A percentile compares a stretch with the other conserved stretches of the same genome.
These are phyloP conservation scores for Neltuma alba DNA, from an alignment of 306 rosid genomes.

Conservation along the genomic window DNA sequence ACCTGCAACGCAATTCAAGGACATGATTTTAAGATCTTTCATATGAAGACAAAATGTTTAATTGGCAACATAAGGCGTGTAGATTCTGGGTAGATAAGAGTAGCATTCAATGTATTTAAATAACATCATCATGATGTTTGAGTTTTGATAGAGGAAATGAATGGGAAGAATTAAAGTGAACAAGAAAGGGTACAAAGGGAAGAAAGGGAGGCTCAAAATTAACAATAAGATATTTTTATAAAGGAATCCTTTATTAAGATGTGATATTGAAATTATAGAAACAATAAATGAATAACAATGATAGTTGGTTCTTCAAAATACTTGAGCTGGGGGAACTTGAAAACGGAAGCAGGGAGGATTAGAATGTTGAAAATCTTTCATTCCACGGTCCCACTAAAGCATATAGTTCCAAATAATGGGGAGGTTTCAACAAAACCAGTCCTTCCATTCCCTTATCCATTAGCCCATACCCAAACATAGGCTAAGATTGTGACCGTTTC, in stretches of 20 bases:
- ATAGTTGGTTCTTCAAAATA: neutral
- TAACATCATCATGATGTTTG: neutral
- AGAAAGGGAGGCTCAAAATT: neutral
- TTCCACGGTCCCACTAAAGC: neutral
- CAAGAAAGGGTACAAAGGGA: neutral
- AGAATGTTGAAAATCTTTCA: neutral
- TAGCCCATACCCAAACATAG: neutral
- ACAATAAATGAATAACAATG: neutral
- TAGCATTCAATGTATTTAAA: constrained; percentile 6
- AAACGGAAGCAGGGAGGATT: neutral
- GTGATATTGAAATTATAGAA: neutral
- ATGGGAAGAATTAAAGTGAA: neutral
- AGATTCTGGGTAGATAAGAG: constrained; percentile 7
- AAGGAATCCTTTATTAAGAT: neutral
- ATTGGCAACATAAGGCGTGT: constrained; percentile 17
- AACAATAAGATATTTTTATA: neutral
- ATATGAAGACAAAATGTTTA: constrained; percentile 6
- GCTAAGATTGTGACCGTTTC: constrained; percentile 3
- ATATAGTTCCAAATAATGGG: neutral
- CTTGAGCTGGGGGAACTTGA: neutral
- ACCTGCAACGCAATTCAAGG: constrained; percentile 61
- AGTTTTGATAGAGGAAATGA: neutral
- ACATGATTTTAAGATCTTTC: constrained; percentile 4
- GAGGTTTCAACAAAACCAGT: neutral
- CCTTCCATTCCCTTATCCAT: neutral